These are phyloP conservation scores for Pichia cactophila DNA, from an alignment of 1,139 yeast species.

Conservation along the genomic window DNA sequence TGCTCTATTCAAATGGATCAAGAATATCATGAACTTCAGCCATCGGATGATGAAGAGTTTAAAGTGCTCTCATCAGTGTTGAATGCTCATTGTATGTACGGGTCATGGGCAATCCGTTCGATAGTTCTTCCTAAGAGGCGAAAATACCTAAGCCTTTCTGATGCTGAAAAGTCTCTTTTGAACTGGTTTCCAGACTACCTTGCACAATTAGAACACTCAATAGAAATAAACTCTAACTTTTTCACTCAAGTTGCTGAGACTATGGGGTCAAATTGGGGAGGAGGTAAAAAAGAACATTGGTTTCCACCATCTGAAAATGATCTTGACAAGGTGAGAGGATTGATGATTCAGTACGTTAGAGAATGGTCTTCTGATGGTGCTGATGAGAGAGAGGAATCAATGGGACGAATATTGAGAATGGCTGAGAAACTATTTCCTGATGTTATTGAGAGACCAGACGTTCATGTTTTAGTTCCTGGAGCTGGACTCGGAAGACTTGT, in stretches of 20 bases:
- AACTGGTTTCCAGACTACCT: constrained; percentile 49
- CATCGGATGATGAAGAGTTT: constrained; percentile 21
- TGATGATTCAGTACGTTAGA: constrained; percentile 56
- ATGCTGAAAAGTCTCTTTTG: constrained; percentile 36
- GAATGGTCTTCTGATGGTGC: constrained; percentile 71
- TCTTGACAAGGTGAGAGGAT: constrained; percentile 53
- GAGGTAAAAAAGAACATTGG: constrained; percentile 29
- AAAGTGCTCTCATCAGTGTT: constrained; percentile 25
- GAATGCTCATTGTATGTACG: constrained; percentile 25
- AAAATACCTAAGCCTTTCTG: constrained; percentile 33
- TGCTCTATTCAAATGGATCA: background rate
- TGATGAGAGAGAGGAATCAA: constrained; percentile 43
- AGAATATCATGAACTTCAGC: background rate
- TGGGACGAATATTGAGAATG: constrained; percentile 39
- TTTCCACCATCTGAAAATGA: constrained; percentile 34
- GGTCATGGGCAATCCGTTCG: constrained; percentile 27
- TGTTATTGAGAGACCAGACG: constrained; percentile 30
- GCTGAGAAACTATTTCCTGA: constrained; percentile 40
- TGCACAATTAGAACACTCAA: constrained; percentile 37
- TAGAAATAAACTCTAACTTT: constrained; percentile 44
- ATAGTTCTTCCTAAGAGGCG: constrained; percentile 27
- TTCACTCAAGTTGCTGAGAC: constrained; percentile 38
- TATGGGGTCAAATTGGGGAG: constrained; percentile 51
- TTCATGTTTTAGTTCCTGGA: constrained; percentile 66
- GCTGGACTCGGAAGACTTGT: constrained; percentile 77